phyloP scores from a whole-genome alignment of 305 asterid genomes.

The Plantago lanceolata region DNA sequence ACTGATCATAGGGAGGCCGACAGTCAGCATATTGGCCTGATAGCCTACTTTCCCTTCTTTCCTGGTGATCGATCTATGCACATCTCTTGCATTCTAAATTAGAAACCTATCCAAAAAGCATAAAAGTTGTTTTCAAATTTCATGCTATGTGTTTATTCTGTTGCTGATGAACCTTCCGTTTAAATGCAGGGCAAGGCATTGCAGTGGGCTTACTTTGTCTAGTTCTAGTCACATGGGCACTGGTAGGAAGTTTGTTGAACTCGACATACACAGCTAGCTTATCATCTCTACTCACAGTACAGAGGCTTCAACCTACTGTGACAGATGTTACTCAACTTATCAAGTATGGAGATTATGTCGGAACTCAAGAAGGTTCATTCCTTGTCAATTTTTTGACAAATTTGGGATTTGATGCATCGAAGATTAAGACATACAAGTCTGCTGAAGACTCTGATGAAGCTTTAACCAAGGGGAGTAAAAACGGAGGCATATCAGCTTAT shows the following conservation, averaged over 20 bases:
- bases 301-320: constrained; percentile 22
- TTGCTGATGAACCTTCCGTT: neutral
- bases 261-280: constrained; percentile 38
- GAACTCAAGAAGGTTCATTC: constrained; percentile 34
- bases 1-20: constrained; percentile 12
- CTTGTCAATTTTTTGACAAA: constrained; percentile 19
- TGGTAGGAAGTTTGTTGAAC: constrained; percentile 29
- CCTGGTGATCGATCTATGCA: constrained; percentile 27
- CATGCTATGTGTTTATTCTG: too few species aligned
- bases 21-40: constrained; percentile 30
- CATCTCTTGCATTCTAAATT: neutral
- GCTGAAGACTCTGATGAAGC: constrained; percentile 30
- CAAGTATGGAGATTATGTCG: constrained; percentile 23
- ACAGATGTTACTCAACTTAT: constrained; percentile 21
- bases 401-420: constrained; percentile 26
- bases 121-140: too few species aligned
- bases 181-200: neutral
- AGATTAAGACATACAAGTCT: constrained; percentile 21
- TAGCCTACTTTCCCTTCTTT: constrained; percentile 28
- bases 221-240: constrained; percentile 35
- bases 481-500: constrained; percentile 36
- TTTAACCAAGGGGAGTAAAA: constrained; percentile 27
- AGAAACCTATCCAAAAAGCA: too few species aligned
- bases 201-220: constrained; percentile 23
- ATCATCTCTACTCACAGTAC: constrained; percentile 22